phyloP scores from a whole-genome alignment of 2,329 filamentous ascomycete genomes.

The Taxawa tesnikishii region DNA sequence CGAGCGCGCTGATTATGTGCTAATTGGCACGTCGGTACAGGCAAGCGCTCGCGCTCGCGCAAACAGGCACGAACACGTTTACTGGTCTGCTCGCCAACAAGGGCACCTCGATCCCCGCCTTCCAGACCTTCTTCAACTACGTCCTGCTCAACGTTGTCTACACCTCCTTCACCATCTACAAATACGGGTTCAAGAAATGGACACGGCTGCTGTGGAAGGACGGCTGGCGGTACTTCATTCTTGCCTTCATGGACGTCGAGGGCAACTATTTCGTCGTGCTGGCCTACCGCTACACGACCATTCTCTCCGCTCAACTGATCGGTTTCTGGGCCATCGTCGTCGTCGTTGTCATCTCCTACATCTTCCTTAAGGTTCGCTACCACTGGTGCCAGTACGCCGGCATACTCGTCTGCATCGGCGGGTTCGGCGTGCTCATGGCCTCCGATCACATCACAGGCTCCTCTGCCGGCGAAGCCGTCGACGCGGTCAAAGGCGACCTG shows the following conservation, averaged over 20 bases:
- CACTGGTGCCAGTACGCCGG: conserved; percentile 73
- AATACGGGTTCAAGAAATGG: conserved; percentile 66
- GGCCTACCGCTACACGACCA: conserved; percentile 84
- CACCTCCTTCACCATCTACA: conserved; percentile 64
- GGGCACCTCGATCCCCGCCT: conserved; percentile 76
- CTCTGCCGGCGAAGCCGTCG: conserved; percentile 52
- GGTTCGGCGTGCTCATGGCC: conserved; percentile 75
- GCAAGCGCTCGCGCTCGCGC: conserved; percentile 77
- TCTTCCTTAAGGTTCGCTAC: conserved; percentile 79
- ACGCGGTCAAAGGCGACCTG: conserved; percentile 80
- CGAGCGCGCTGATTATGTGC: too few relatives aligned
- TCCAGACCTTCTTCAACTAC: conserved; percentile 95
- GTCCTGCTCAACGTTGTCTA: conserved; percentile 72
- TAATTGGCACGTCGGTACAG: too few relatives aligned
- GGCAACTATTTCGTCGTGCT: conserved; percentile 98
- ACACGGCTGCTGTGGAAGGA: conserved; percentile 49
- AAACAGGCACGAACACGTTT: conserved; percentile 88
- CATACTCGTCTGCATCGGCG: conserved; percentile 82
- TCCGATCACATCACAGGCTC: conserved; percentile 67
- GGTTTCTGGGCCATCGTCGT: conserved; percentile 98
- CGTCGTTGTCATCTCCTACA: conserved; percentile 74
- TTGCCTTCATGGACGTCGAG: conserved; percentile 86
- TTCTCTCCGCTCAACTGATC: conserved; percentile 85
- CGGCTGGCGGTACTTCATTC: conserved; percentile 88
- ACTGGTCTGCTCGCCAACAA: conserved; percentile 57